These are phyloP conservation scores for Trichophyton verrucosum DNA, from an alignment of 2,329 filamentous ascomycete genomes.

Conservation along the genomic window DNA sequence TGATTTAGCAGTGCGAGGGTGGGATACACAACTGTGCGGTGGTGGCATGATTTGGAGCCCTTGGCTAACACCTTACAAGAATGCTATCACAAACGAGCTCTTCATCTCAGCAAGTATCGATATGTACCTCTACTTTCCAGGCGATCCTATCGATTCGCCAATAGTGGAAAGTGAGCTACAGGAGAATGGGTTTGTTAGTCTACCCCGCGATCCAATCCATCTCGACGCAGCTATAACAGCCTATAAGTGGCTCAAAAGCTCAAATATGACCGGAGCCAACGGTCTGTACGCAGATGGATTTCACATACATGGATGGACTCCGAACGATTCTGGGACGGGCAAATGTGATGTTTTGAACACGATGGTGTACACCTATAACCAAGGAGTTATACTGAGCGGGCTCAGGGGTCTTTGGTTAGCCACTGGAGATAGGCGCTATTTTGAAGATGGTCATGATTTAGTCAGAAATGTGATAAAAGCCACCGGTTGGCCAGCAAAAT, in stretches of 20 bases:
- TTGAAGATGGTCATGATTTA: constrained; percentile 68
- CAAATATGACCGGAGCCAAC: constrained; percentile 64
- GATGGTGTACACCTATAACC: constrained; percentile 93
- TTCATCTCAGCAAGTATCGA: constrained; percentile 71
- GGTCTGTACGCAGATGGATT: constrained; percentile 81
- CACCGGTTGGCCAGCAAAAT: constrained; percentile 54
- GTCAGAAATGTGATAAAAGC: constrained; percentile 61
- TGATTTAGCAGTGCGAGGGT: constrained; percentile 64
- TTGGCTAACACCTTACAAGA: constrained; percentile 71
- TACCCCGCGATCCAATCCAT: constrained; percentile 49
- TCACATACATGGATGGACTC: constrained; percentile 57
- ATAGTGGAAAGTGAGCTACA: constrained; percentile 20
- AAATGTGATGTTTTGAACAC: constrained; percentile 70
- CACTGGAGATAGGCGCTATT: constrained; percentile 58
- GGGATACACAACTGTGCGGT: constrained; percentile 67
- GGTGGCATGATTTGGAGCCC: constrained; percentile 92
- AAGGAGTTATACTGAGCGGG: constrained; percentile 77
- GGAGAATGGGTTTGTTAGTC: constrained; percentile 20
- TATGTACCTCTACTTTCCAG: constrained; percentile 85
- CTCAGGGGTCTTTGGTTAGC: constrained; percentile 67
- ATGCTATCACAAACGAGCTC: constrained; percentile 88
- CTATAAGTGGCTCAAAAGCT: constrained; percentile 66
- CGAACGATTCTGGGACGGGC: constrained; percentile 49
- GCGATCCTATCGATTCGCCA: constrained; percentile 52
- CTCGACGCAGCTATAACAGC: constrained; percentile 61